A percentile compares a stretch with the other conserved stretches of the same genome.
Evolutionary conservation across 2,329 filamentous ascomycete genomes (phyloP).

Genomic region (Furcasterigmium sp.): DNA sequence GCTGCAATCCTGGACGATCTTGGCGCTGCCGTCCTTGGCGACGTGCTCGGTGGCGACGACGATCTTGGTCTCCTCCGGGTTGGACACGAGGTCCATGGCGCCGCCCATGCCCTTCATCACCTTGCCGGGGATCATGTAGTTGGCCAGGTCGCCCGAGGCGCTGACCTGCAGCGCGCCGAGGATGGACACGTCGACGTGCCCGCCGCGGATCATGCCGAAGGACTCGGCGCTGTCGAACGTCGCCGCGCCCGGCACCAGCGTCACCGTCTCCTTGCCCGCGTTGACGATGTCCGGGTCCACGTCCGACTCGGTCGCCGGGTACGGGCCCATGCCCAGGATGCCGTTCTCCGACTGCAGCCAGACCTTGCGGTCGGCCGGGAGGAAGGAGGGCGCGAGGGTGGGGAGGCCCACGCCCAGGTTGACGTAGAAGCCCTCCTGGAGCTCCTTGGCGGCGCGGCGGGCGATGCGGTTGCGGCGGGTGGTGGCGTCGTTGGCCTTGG

Average conservation of each 20-base stretch:
- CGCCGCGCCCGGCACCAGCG: conserved; percentile 68
- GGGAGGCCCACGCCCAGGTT: conserved; percentile 83
- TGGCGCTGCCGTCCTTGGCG: conserved; percentile 62
- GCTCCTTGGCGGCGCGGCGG: conserved; percentile 69
- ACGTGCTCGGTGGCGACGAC: conserved; percentile 67
- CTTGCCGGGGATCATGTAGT: conserved; percentile 89
- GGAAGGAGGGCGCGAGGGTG: conserved; percentile 74
- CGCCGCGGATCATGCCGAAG: conserved; percentile 82
- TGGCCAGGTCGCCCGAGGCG: conserved; percentile 73
- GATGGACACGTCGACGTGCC: conserved; percentile 79
- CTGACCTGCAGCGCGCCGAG: conserved; percentile 78
- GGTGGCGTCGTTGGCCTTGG: conserved; percentile 40
- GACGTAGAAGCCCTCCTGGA: conserved; percentile 75
- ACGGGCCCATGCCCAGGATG: conserved; percentile 76
- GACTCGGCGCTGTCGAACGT: conserved; percentile 78
- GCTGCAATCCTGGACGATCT: conserved; percentile 59
- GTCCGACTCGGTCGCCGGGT: conserved; percentile 61
- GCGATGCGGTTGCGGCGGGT: conserved; percentile 67
- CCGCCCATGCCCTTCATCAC: conserved; percentile 85
- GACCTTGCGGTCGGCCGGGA: conserved; percentile 64
- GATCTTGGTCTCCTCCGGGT: conserved; percentile 67
- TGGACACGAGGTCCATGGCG: conserved; percentile 68
- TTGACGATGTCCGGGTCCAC: conserved; percentile 80
- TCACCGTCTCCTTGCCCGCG: conserved; percentile 83
- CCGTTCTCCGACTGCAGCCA: conserved; percentile 87